Percentiles rank a stretch among this genome's conserved stretches.
Conservation (phyloP, 352 stramenopile genomes). For the Phytopythium mirpurense region DNA sequence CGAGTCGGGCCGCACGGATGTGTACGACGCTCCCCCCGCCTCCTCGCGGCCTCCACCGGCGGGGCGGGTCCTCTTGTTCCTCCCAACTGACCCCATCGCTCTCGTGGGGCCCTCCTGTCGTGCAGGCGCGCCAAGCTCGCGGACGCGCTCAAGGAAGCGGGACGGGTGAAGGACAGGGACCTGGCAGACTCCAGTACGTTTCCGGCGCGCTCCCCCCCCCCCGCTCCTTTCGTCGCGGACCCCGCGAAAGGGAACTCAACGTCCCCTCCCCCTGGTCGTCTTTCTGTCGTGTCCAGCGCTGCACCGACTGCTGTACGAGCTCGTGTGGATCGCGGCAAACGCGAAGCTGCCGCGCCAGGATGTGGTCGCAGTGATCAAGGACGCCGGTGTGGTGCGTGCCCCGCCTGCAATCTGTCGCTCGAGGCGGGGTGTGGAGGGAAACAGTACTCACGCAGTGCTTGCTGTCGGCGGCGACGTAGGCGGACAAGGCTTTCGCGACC, state of each 20-base stretch:
- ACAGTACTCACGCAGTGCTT: neutral
- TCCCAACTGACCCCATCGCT: no score
- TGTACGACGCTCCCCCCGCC: constrained; percentile 31
- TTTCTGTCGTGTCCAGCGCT: constrained; percentile 22
- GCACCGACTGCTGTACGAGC: constrained; percentile 69
- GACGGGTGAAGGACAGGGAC: neutral
- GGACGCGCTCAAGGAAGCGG: constrained; percentile 31
- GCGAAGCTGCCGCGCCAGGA: constrained; percentile 69
- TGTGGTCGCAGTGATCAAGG: constrained; percentile 62
- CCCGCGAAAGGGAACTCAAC: no score
- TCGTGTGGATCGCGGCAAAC: constrained; percentile 69
- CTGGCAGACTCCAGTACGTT: neutral
- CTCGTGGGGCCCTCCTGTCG: no score
- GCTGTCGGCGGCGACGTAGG: constrained; percentile 11
- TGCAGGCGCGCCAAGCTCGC: constrained; percentile 32
- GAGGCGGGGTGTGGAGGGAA: neutral
- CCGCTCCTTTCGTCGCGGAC: no score
- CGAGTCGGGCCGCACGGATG: constrained; percentile 41
- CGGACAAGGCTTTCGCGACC: constrained; percentile 22
- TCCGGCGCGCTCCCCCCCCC: neutral
- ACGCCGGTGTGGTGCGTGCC: constrained; percentile 44
- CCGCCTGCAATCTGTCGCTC: neutral
- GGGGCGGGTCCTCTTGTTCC: no score
- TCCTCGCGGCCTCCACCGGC: no score
- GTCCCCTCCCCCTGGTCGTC: no score